Base-by-base conservation (phyloP, 2,329 filamentous ascomycete genomes). In the Colletotrichum euphorbiae region DNA sequence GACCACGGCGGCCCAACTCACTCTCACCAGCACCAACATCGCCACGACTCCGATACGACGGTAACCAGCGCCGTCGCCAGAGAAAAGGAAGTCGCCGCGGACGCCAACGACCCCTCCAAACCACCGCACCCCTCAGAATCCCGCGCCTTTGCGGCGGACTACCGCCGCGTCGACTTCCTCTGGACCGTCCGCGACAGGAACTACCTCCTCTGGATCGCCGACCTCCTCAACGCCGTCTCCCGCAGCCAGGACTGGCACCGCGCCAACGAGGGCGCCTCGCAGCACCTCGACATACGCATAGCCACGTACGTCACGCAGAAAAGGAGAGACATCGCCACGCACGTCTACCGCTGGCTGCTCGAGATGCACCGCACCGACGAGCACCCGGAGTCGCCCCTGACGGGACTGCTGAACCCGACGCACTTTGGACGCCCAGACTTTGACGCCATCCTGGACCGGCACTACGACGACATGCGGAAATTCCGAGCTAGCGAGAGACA, bases 131-230 rank as follows among this genome's bases (percentile, higher is more conserved):
- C 72, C 1, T 38, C 71, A 1, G 42, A 65, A 6, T 62, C 72
- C 1, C 72, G 73, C 4, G 74, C 72, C 2, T 80, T 79, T 36
- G 73, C 77, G 1, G 71, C 77, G 21, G 76, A 78, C 62, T 83
- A 84, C 70, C 81, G 85, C 38, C 81, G 85, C 4, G 82, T 87
- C 1, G 86, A 89, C 71, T 88, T 89, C 66, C 85, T 89, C 75
- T 89, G 87, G 86, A 86, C 85, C 70, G 85, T 88, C 0, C 84
- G 85, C 21, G 85, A 88, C 52, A 80, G 82, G 63, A 87, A 87
- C 74, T 81, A 85, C 57, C 79, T 89, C 0, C 78, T 85, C 3
- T 88, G 86, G 86, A 84, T 89, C 58, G 86, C 85, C 0, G 82
- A 86, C 70, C 81, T 88, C 0, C 80, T 88, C 5, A 88, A 88